Conservation (phyloP, 2,329 filamentous ascomycete genomes). For the Talaromyces sp. region DNA sequence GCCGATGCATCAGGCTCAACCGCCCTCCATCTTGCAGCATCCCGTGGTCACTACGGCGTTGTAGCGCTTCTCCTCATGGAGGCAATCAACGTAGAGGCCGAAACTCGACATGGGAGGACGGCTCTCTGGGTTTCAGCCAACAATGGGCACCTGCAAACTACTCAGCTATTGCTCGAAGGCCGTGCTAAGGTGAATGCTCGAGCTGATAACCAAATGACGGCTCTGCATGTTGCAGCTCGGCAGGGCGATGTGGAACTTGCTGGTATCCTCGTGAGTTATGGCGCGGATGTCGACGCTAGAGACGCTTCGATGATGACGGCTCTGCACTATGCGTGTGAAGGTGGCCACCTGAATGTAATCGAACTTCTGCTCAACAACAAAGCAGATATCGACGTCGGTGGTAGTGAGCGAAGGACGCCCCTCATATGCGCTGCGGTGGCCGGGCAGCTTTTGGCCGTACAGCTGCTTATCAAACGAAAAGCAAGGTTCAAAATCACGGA, state of each 20-base stretch:
- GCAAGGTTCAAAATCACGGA: conserved; percentile 22
- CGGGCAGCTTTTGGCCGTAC: conserved; percentile 21
- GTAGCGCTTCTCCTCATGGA: conserved; percentile 25
- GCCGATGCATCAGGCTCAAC: conserved; percentile 25
- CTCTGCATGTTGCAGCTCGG: conserved; percentile 29
- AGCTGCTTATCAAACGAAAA: conserved; percentile 27
- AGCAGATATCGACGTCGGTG: conserved; percentile 26
- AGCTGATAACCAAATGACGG: conserved; percentile 27
- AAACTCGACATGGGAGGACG: conserved; percentile 27
- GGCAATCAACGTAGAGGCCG: conserved; percentile 23
- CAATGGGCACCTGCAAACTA: conserved; percentile 27
- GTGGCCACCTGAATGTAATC: conserved; percentile 21
- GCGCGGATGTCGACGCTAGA: conserved; percentile 31
- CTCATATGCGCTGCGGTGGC: conserved; percentile 30
- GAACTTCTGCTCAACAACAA: conserved; percentile 25
- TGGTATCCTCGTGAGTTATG: conserved; percentile 24
- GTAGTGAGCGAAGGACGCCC: conserved; percentile 25
- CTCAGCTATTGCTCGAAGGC: conserved; percentile 23
- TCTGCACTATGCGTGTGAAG: conserved; percentile 30
- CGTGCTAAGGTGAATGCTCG: conserved; percentile 30
- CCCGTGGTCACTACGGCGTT: conserved; percentile 24
- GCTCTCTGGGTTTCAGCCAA: conserved; percentile 31
- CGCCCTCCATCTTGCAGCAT: conserved; percentile 27
- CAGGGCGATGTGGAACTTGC: conserved; percentile 27
- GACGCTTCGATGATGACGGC: conserved; percentile 31